Evolutionary conservation across 495 filamentous ascomycete genomes (phyloP), one percentile per base, ranked within the genome.

Genomic region (Thozetella sp.): DNA sequence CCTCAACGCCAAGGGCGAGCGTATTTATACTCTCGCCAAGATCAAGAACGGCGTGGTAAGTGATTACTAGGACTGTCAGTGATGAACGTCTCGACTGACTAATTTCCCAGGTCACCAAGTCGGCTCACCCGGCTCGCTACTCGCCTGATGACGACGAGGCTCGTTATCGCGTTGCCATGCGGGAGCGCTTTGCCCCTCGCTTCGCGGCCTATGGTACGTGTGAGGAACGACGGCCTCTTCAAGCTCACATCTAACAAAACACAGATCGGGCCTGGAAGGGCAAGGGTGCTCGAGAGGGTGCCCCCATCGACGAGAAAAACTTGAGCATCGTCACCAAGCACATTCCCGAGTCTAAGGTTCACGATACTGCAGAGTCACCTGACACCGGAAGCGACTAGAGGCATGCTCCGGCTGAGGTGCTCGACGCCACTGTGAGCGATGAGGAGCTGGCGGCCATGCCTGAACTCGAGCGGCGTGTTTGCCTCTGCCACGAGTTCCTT

Each of bases 131-230:
- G 22, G 96, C 96, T 50, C 83, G 96, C 60, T 99, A 97, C 82
- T 95, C 92, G 34, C 95, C 95, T 59, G 95, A 99, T 79, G 95
- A 99, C 81, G 96, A 95, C 80, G 97, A 94, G 80, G 97, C 93
- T 63, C 87, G 92, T 62, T 93, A 99, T 78, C 87, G 95, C 63
- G 91, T 97, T 27, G 93, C 91, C 19, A 81, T 99, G 60, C 97
- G 97, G 86, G 91, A 88, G 81, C 86, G 95, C 69, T 97, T 94
- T 73, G 88, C 87, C 24, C 83, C 97, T 53, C 83, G 97, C 46
- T 78, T 96, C 72, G 93, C 88, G 43, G 91, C 97, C 83, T 87
- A 92, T 76, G 81, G 90, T 92, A 73, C 62, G 88, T 82, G 19
- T 51, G n/a, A n/a, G n/a, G n/a, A 56, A 2, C 22, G 22, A 19